Percentiles rank a stretch among this genome's conserved stretches.
Conservation (phyloP, 305 asterid species). For the Fraxinus velutina region DNA sequence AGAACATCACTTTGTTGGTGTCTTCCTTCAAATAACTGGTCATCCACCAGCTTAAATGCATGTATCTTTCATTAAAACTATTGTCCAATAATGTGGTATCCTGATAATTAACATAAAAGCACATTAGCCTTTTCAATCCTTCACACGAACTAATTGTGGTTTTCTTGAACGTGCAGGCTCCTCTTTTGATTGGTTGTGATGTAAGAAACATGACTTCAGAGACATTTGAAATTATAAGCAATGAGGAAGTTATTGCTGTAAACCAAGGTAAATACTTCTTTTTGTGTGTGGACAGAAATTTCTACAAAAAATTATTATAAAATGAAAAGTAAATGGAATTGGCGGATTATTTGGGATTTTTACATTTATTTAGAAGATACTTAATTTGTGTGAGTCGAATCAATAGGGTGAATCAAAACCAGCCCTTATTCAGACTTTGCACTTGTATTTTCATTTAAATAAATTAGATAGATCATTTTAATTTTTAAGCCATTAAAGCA, state of each 20-base stretch:
- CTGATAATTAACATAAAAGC: not conserved
- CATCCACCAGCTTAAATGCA: not conserved
- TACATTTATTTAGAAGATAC: not conserved
- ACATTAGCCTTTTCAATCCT: not conserved
- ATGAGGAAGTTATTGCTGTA: conserved; percentile 76
- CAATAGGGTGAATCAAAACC: not conserved
- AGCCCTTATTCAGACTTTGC: not conserved
- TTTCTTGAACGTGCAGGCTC: conserved; percentile 54
- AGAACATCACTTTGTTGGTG: not conserved
- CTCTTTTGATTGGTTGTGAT: conserved; percentile 88
- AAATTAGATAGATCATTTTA: not conserved
- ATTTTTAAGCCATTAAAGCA: not conserved
- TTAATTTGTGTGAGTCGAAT: not conserved
- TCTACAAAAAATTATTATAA: not conserved
- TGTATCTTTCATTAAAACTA: not conserved
- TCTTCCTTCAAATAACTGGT: not conserved
- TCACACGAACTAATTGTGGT: not conserved
- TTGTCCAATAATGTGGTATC: not conserved
- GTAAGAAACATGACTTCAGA: conserved; percentile 74
- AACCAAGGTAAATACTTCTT: conserved; percentile 61
- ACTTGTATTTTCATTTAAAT: not conserved
- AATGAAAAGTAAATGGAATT: not conserved
- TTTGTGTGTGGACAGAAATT: not conserved
- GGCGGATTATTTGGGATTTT: not conserved
- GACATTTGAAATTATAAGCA: conserved; percentile 65